Evolutionary conservation across 371 early-diverging fungal species (phyloP).

Genomic region (Gilbertella persicaria): DNA sequence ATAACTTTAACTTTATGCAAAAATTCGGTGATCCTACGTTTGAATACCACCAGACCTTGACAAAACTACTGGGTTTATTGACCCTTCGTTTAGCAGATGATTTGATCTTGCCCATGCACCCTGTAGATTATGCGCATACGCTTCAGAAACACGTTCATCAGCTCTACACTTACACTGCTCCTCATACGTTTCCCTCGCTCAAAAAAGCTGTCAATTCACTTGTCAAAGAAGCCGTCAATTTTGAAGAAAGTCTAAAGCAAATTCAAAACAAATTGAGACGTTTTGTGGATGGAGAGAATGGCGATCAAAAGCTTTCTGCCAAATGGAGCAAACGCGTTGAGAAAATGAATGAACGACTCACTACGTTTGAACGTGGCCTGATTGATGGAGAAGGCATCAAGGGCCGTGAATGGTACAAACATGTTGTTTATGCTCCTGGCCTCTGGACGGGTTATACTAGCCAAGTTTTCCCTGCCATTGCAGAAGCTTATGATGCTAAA

Average conservation of each 20-base stretch:
- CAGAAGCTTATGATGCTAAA: slow-evolving; percentile 46
- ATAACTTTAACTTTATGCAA: slow-evolving; percentile 58
- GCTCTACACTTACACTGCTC: slow-evolving; percentile 1
- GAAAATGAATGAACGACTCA: slow-evolving; percentile 42
- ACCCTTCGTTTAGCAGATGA: slow-evolving; percentile 32
- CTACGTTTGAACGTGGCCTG: slow-evolving; percentile 56
- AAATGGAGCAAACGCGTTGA: slow-evolving; percentile 23
- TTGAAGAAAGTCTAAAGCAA: background rate
- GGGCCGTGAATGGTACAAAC: slow-evolving; percentile 66
- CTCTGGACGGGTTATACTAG: slow-evolving; percentile 54
- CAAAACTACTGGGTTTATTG: slow-evolving; percentile 32
- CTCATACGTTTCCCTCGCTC: slow-evolving; percentile 1
- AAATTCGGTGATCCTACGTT: slow-evolving; percentile 62
- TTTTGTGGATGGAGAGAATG: slow-evolving; percentile 9
- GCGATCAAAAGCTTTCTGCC: slow-evolving; percentile 17
- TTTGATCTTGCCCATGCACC: slow-evolving; percentile 30
- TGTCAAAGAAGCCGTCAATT: background rate
- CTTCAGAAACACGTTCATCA: background rate
- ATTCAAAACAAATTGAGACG: slow-evolving; percentile 18
- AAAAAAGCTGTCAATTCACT: background rate
- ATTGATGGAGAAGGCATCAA: slow-evolving; percentile 56
- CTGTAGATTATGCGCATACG: slow-evolving; percentile 30
- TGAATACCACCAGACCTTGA: slow-evolving; percentile 52
- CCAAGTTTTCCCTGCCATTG: slow-evolving; percentile 54
- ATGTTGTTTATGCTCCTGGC: slow-evolving; percentile 60